These are phyloP conservation scores for Podosphaera aphanis DNA, from an alignment of 2,329 filamentous ascomycete species.

Conservation along the genomic window DNA sequence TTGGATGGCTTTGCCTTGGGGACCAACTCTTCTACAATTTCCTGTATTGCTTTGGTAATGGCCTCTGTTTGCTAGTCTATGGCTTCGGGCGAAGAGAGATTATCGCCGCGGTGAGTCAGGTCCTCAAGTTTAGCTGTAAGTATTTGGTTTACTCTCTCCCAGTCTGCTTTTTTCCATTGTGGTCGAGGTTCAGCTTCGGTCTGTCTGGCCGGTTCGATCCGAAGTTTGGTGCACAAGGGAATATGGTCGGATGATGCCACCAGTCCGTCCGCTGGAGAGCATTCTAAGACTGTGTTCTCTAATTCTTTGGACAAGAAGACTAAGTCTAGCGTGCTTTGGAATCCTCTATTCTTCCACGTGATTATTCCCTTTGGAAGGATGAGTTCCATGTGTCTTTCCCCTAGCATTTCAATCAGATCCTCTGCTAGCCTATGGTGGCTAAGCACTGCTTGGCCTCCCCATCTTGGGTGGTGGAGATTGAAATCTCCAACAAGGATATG, in stretches of 20 bases:
- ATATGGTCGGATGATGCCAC: background rate
- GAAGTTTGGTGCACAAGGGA: background rate
- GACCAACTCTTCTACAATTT: no score
- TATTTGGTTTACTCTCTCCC: background rate
- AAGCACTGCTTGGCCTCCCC: background rate
- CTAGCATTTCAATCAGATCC: background rate
- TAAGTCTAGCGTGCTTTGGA: background rate
- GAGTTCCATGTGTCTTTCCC: background rate
- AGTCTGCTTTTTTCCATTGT: constrained; percentile 1
- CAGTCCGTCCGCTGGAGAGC: background rate
- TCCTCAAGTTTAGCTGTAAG: background rate
- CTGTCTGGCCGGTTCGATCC: background rate
- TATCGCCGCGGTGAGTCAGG: no score
- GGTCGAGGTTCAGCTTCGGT: background rate
- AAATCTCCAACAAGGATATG: background rate
- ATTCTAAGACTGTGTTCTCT: background rate
- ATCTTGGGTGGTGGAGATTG: background rate
- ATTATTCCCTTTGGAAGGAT: background rate
- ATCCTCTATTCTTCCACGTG: background rate
- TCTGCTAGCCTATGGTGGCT: background rate
- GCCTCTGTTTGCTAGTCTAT: background rate
- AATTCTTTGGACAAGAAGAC: background rate
- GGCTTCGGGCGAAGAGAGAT: background rate
- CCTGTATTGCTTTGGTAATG: background rate
- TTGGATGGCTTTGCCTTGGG: background rate